These are phyloP conservation scores for Trichoderma sp. DNA, from an alignment of 2,329 filamentous ascomycete species.

Conservation along the genomic window DNA sequence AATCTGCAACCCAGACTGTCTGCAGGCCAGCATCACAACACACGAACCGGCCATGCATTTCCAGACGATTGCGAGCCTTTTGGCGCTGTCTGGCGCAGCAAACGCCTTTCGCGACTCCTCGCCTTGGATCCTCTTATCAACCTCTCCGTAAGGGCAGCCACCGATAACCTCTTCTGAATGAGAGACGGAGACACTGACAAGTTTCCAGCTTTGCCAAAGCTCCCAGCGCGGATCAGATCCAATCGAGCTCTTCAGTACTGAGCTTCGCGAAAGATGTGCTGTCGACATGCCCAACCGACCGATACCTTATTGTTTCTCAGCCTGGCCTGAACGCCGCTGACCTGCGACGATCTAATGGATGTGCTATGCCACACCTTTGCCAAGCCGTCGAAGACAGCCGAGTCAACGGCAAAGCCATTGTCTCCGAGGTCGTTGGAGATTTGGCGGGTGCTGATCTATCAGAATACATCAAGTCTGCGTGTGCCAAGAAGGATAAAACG, in stretches of 20 bases:
- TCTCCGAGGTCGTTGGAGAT: conserved; percentile 60
- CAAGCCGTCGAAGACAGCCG: conserved; percentile 40
- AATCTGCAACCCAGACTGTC: conserved; percentile 6
- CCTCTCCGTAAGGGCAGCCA: conserved; percentile 66
- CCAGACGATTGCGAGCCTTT: conserved; percentile 45
- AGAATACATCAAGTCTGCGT: conserved; percentile 50
- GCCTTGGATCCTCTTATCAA: conserved; percentile 87
- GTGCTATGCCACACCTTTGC: conserved; percentile 58
- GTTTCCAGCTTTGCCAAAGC: conserved; percentile 39
- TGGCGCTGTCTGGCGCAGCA: conserved; percentile 59
- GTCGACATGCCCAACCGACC: conserved; percentile 67
- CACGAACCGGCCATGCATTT: conserved; percentile 22
- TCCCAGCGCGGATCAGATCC: conserved; percentile 46
- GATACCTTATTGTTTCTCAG: conserved; percentile 78
- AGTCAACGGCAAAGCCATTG: conserved; percentile 46
- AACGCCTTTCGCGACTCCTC: conserved; percentile 83
- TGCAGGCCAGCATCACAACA: conserved; percentile 17
- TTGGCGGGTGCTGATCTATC: conserved; percentile 46
- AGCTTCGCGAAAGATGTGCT: conserved; percentile 55
- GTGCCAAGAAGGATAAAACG: conserved; percentile 43
- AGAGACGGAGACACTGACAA: conserved; percentile 17
- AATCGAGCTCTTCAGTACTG: conserved; percentile 50
- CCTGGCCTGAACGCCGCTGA: conserved; percentile 72
- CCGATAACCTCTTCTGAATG: background rate
- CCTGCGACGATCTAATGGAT: conserved; percentile 54